Conservation (phyloP, 495 filamentous ascomycete genomes). For the Neurospora sp. region DNA sequence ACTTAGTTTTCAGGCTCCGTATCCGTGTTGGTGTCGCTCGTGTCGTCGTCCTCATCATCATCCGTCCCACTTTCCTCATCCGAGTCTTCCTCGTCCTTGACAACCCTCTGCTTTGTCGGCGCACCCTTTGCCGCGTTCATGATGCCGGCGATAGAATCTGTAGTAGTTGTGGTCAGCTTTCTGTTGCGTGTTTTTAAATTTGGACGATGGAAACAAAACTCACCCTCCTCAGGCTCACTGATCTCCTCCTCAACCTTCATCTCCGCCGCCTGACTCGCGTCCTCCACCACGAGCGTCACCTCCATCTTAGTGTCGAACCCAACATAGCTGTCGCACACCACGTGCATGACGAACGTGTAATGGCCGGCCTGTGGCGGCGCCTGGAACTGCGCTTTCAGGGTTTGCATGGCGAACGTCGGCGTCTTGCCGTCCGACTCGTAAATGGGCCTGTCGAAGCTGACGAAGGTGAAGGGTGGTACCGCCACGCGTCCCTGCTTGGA, state of each 20-base stretch:
- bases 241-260: conserved; percentile 86
- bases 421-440: conserved; percentile 56
- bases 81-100: conserved; percentile 46
- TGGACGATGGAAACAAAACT: conserved; percentile 18
- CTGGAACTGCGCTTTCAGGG: conserved; percentile 94
- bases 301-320: conserved; percentile 86
- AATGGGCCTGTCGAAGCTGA: conserved; percentile 77
- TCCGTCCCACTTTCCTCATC: conserved; percentile 86
- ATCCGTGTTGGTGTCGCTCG: conserved; percentile 72
- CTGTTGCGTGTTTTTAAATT: neutral
- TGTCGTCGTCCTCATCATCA: conserved; percentile 65
- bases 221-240: conserved; percentile 95
- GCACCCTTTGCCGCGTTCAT: conserved; percentile 77
- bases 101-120: conserved; percentile 42
- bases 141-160: conserved; percentile 90
- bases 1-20: conserved; percentile 51
- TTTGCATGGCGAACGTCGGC: conserved; percentile 86
- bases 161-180: conserved; percentile 20
- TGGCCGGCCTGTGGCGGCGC: conserved; percentile 86
- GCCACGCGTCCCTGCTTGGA: conserved; percentile 89
- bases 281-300: conserved; percentile 82
- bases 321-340: conserved; percentile 87
- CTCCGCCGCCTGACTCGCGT: conserved; percentile 70
- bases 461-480: conserved; percentile 88
- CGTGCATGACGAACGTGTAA: conserved; percentile 85